These are phyloP conservation scores for Aquilaria malaccensis DNA, from an alignment of 345 rosid species.

Conservation along the genomic window DNA sequence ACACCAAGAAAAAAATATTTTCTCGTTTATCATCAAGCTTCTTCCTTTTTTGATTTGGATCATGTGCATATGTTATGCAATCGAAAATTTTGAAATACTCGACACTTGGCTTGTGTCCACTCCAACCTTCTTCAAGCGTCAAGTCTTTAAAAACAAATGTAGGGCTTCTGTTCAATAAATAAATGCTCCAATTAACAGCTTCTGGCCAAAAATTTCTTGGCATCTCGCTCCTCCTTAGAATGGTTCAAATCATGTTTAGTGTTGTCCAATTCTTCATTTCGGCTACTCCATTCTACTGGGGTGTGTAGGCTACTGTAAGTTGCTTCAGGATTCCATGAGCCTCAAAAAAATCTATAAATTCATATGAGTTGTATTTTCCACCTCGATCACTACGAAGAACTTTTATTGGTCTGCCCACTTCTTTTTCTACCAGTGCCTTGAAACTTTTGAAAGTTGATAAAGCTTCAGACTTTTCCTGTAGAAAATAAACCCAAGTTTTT, in stretches of 20 bases:
- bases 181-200: not conserved
- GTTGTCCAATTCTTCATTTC: not conserved
- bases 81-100: slow-evolving; percentile 5
- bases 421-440: too few species aligned
- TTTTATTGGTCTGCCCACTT: too few species aligned
- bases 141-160: not conserved
- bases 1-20: not conserved
- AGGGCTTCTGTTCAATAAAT: not conserved
- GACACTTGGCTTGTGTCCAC: not conserved
- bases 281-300: too few species aligned
- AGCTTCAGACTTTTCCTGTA: too few species aligned
- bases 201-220: not conserved
- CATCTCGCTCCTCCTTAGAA: not conserved
- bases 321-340: too few species aligned
- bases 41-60: not conserved
- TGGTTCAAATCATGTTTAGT: not conserved
- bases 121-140: not conserved
- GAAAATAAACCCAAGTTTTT: too few species aligned
- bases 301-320: too few species aligned
- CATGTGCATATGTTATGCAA: not conserved
- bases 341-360: too few species aligned
- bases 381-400: too few species aligned
- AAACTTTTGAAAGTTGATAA: too few species aligned
- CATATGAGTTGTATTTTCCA: too few species aligned
- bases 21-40: slow-evolving; percentile 8